Evolutionary conservation across 352 stramenopile species (phyloP).

Genomic region (Globisporangium spinosum): DNA sequence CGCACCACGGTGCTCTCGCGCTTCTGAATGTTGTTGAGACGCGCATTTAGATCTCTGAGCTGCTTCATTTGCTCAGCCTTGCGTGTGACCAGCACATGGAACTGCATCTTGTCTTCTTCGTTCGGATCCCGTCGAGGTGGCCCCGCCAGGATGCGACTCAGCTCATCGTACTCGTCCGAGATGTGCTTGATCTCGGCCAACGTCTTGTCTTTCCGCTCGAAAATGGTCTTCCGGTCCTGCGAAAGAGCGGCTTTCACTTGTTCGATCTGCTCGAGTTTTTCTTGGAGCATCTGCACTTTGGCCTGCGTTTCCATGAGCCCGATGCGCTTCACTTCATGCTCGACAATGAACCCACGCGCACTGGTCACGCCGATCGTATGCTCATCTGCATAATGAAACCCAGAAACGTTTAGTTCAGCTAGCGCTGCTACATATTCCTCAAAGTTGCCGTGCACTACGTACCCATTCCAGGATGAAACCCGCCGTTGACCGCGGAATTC

Average conservation of each 20-base stretch:
- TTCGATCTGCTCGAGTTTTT: slow-evolving; percentile 52
- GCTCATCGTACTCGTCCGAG: slow-evolving; percentile 38
- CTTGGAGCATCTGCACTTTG: slow-evolving; percentile 35
- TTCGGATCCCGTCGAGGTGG: slow-evolving; percentile 59
- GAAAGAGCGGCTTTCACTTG: slow-evolving; percentile 35
- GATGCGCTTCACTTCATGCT: slow-evolving; percentile 48
- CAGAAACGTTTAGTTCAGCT: slow-evolving; percentile 3
- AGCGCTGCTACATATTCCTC: background rate
- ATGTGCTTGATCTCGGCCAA: slow-evolving; percentile 53
- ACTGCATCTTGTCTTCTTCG: slow-evolving; percentile 55
- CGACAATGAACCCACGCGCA: slow-evolving; percentile 33
- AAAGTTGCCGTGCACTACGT: slow-evolving; percentile 9
- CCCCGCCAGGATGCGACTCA: slow-evolving; percentile 43
- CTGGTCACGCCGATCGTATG: slow-evolving; percentile 45
- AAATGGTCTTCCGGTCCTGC: slow-evolving; percentile 42
- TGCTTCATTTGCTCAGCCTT: slow-evolving; percentile 45
- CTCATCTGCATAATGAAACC: slow-evolving; percentile 33
- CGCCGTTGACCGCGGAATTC: slow-evolving; percentile 45
- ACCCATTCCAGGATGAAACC: slow-evolving; percentile 46
- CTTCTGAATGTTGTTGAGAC: slow-evolving; percentile 44
- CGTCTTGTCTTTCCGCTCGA: slow-evolving; percentile 43
- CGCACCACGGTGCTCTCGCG: slow-evolving; percentile 34
- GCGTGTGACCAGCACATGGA: slow-evolving; percentile 51
- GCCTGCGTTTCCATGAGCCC: slow-evolving; percentile 57
- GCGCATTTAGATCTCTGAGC: slow-evolving; percentile 38